Conservation (phyloP, 2,329 filamentous ascomycete genomes). For the Paraphaeosphaeria sporulosa region DNA sequence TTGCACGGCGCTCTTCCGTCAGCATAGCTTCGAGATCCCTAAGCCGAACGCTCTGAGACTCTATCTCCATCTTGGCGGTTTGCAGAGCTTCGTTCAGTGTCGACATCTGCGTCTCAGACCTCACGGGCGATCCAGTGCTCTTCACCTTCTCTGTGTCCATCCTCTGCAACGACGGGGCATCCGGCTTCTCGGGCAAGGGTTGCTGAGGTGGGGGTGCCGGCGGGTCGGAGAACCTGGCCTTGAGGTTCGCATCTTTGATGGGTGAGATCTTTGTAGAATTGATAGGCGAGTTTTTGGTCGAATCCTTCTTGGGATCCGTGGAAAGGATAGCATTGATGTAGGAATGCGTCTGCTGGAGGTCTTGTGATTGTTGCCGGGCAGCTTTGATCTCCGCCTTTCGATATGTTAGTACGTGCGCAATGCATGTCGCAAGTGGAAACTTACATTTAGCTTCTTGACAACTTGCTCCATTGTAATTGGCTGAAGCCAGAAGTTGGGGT, state of each 20-base stretch:
- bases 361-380: conserved; percentile 85
- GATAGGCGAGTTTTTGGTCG: conserved; percentile 53
- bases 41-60: conserved; percentile 80
- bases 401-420: conserved; percentile 30
- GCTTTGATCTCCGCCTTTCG: conserved; percentile 85
- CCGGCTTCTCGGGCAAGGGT: conserved; percentile 91
- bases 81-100: conserved; percentile 85
- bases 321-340: conserved; percentile 81
- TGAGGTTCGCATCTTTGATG: conserved; percentile 69
- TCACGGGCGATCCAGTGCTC: conserved; percentile 65
- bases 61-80: conserved; percentile 84
- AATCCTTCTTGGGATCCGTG: conserved; percentile 68
- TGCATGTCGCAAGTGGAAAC: conserved; percentile 44
- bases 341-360: conserved; percentile 81
- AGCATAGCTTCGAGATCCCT: conserved; percentile 82
- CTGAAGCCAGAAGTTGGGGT: conserved; percentile 83
- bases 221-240: conserved; percentile 88
- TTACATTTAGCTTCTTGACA: conserved; percentile 83
- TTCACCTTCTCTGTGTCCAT: conserved; percentile 78
- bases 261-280: conserved; percentile 55
- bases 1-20: conserved; percentile 78
- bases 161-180: conserved; percentile 74
- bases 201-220: conserved; percentile 93
- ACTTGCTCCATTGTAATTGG: conserved; percentile 95
- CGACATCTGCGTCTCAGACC: conserved; percentile 77